phyloP scores from a whole-genome alignment of 495 filamentous ascomycete genomes.

The Neurospora sp. region DNA sequence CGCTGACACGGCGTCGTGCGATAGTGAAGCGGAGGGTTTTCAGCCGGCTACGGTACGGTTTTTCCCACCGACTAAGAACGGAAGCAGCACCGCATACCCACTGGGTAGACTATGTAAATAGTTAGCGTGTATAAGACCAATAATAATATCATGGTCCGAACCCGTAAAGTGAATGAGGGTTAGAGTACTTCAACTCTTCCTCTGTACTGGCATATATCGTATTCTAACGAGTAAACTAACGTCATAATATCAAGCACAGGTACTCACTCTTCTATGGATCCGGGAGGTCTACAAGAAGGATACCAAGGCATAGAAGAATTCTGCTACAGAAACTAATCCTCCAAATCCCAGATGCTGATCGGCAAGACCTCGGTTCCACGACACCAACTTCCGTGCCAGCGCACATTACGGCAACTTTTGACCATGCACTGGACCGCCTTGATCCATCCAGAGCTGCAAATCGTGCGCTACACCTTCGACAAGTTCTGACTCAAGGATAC shows the following conservation, averaged over 20 bases:
- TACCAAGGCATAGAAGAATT: background rate
- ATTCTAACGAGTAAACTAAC: background rate
- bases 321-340: background rate
- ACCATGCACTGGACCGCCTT: background rate
- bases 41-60: no score
- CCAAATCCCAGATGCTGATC: background rate
- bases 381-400: background rate
- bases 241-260: background rate
- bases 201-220: background rate
- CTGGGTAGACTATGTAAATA: no score
- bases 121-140: no score
- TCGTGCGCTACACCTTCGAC: slow-evolving; percentile 20
- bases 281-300: background rate
- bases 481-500: slow-evolving; percentile 14
- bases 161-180: background rate
- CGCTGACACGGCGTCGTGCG: no score
- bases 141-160: no score
- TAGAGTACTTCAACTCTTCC: background rate
- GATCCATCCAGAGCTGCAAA: slow-evolving; percentile 17
- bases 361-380: background rate
- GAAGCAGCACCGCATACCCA: no score
- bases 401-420: background rate
- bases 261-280: background rate
- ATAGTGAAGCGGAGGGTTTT: no score
- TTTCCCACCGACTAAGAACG: no score